Percentiles rank a stretch among this genome's conserved stretches.
These are phyloP conservation scores for Cladosporium colombiae DNA, from an alignment of 2,329 filamentous ascomycete genomes.

Conservation along the genomic window DNA sequence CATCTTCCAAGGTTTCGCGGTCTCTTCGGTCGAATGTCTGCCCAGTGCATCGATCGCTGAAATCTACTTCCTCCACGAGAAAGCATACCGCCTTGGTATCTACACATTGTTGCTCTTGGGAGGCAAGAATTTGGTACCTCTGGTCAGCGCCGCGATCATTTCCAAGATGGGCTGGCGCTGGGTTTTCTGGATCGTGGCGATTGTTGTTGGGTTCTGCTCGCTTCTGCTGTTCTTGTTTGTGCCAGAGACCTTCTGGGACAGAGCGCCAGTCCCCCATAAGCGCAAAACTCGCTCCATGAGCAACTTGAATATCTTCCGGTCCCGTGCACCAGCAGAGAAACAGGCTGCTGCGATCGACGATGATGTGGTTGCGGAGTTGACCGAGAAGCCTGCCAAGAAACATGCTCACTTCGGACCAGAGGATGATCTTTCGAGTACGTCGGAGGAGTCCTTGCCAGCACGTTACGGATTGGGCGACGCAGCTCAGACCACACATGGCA, in stretches of 20 bases:
- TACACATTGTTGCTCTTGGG: slow-evolving; percentile 87
- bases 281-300: neutral
- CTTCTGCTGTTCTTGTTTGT: slow-evolving; percentile 83
- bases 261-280: slow-evolving; percentile 60
- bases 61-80: slow-evolving; percentile 93
- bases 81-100: slow-evolving; percentile 88
- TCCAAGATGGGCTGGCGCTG: slow-evolving; percentile 72
- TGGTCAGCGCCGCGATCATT: slow-evolving; percentile 85
- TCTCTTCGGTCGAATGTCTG: slow-evolving; percentile 88
- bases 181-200: slow-evolving; percentile 68
- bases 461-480: no score
- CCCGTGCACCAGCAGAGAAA: neutral
- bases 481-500: neutral
- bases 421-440: slow-evolving; percentile 1
- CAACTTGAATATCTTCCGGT: neutral
- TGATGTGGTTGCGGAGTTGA: neutral
- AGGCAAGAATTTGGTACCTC: slow-evolving; percentile 79
- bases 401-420: slow-evolving; percentile 29
- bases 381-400: slow-evolving; percentile 16
- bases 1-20: slow-evolving; percentile 82
- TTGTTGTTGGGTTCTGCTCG: slow-evolving; percentile 71
- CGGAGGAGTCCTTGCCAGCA: neutral
- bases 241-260: slow-evolving; percentile 94
- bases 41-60: slow-evolving; percentile 93
- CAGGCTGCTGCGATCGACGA: neutral